Evolutionary conservation across 1,139 yeast genomes (phyloP), one percentile per base, ranked within the genome.

Genomic region (Scheffersomyces titani): DNA sequence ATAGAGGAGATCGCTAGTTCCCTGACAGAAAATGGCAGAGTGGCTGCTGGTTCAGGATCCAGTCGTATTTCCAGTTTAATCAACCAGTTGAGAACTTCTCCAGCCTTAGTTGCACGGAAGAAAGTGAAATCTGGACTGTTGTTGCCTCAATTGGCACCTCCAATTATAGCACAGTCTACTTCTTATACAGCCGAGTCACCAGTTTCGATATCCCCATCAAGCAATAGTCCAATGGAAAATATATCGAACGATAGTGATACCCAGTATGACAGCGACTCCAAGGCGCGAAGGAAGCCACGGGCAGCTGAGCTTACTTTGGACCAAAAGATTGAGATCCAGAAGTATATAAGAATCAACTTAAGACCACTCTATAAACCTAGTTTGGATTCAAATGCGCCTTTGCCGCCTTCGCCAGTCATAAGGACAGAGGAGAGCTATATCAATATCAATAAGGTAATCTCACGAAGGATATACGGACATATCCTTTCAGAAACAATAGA

Each of bases 301-400:
- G 21, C 54, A 45, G 49, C 57, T 30, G 69, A 67, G 50, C 67
- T 83, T 36, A 66, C 80, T 0, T 70, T 77, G 20, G 80, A 76
- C 44, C 83, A 82, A 58, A 87, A 87, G 62, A 69, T 70, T 6
- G 71, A 67, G 55, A 79, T 87, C 20, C 91, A 87, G 63, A 73
- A 67, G 24, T 77, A 83, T 57, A 87, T 88, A 6, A 71, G 91
- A 47, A 73, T 75, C 40, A 76, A 71, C 19, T 67, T 88, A 44
- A 71, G 86, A 50, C 85, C 86, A 0, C 69, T 81, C 36, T 86
- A 84, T 63, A 71, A 73, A 24, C 70, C 74, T 1, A 73, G 75
- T 16, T 51, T 52, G 6, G 44, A 45, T 40, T 40, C 46, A 3
- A 19, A 51, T 45, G 7, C 46, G 36, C 16, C 19, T 21, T 54